Evolutionary conservation across 1,284 basidiomycete genomes (phyloP), one percentile per base, ranked within the genome.

Genomic region (Rhodotorula sp.): DNA sequence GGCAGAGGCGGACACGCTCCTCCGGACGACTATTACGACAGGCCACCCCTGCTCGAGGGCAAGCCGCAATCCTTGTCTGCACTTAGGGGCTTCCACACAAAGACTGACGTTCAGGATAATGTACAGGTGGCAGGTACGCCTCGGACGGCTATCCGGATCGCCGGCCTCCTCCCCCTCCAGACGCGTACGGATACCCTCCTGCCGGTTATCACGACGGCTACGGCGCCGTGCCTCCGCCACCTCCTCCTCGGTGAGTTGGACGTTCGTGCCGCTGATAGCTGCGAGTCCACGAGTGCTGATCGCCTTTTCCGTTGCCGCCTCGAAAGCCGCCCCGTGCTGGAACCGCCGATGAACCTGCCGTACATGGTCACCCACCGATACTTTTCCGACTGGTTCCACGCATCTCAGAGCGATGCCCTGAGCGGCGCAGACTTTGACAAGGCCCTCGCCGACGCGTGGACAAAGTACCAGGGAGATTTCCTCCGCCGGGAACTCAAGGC

Each of bases 361-460:
- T 75, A 75, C 67, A 63, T 63, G 20, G 78, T 78, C 14, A 60
- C 72, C 3, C 71, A 72, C 60, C 69, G 72, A 33, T 78, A 79
- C 71, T 79, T 78, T 57, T 42, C 70, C 57, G 78, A 79, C 62
- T 79, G 67, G 68, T 75, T 77, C 70, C 42, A 60, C 14, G 29
- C 63, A 14, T 54, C 53, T 6, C 53, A 54, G 10, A 64, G 72
- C 46, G 69, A 64, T 54, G 72, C 72, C 29, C 68, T 70, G 30
- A 42, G 62, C 4, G 30, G 67, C 49, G 55, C 71, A 8, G 68
- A 74, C 17, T 69, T 74, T 26, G 49, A 69, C 49, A 68, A 70
- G 3, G 74, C 73, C 49, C 68, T 79, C 62, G 76, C 76, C 29
- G 68, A 75, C 30, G 71, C 74, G 37, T 79, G 75, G 72, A 74